Percentiles rank a stretch among this genome's conserved stretches.
These are phyloP conservation scores for Syncephalastrum sp. DNA, from an alignment of 371 early-diverging fungal species.

Conservation along the genomic window DNA sequence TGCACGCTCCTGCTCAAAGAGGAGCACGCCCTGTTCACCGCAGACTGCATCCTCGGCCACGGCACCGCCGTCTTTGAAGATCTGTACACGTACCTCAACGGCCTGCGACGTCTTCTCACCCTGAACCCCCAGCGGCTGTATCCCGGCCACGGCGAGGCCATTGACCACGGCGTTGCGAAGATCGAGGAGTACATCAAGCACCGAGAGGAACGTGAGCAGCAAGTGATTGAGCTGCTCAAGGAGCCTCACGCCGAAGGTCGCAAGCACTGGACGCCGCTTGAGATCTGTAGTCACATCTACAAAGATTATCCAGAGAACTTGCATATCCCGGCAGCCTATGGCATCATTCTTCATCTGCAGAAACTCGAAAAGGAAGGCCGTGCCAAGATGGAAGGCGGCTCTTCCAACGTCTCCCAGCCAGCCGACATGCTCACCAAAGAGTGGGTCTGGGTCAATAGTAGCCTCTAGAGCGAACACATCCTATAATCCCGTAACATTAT, in stretches of 20 bases:
- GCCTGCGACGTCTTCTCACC: constrained; percentile 50
- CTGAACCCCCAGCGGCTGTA: constrained; percentile 43
- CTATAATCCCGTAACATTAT: too few species aligned
- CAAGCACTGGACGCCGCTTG: constrained; percentile 43
- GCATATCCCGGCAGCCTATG: constrained; percentile 62
- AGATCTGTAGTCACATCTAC: constrained; percentile 66
- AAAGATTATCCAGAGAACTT: constrained; percentile 58
- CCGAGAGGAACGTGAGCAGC: constrained; percentile 72
- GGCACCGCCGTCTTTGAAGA: constrained; percentile 82
- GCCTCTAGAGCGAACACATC: background rate
- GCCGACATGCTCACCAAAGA: constrained; percentile 8
- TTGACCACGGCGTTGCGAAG: constrained; percentile 58
- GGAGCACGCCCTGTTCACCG: constrained; percentile 74
- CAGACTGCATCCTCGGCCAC: constrained; percentile 85
- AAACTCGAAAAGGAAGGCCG: constrained; percentile 70
- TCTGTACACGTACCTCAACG: constrained; percentile 64
- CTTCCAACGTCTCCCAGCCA: background rate
- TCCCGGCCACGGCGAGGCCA: constrained; percentile 82
- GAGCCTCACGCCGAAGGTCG: background rate
- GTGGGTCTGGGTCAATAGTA: constrained; percentile 17
- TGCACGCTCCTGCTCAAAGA: constrained; percentile 70
- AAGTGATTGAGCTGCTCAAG: constrained; percentile 61
- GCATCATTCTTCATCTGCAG: constrained; percentile 64
- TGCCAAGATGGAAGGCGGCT: constrained; percentile 14
- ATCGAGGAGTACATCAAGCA: constrained; percentile 76